These are phyloP conservation scores for Anisodus acutangulus DNA, from an alignment of 257 asterid species.

Conservation along the genomic window DNA sequence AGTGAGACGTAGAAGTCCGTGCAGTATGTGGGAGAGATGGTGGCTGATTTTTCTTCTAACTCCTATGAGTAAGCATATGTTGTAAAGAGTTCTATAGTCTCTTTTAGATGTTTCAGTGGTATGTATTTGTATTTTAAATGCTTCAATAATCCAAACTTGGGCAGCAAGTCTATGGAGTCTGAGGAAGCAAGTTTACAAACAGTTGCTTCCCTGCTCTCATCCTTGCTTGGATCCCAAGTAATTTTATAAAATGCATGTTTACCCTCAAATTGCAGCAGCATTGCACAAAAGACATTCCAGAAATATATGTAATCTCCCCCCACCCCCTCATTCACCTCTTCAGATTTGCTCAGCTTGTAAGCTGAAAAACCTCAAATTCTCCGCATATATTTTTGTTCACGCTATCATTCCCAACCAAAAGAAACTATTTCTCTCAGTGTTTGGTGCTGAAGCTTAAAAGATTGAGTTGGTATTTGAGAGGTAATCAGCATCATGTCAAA, in stretches of 20 bases:
- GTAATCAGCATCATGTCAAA: constrained; percentile 17
- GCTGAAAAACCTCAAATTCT: background rate
- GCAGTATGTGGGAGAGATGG: background rate
- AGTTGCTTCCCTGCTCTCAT: background rate
- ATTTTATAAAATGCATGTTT: constrained; percentile 12
- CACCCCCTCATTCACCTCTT: background rate
- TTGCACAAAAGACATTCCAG: background rate
- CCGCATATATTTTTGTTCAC: background rate
- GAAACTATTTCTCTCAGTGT: background rate
- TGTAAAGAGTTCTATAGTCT: background rate
- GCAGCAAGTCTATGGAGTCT: constrained; percentile 21
- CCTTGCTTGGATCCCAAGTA: constrained; percentile 6
- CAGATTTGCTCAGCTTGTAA: background rate
- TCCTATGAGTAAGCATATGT: background rate
- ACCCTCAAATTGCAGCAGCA: constrained; percentile 23
- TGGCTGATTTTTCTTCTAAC: background rate
- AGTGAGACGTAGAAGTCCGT: background rate
- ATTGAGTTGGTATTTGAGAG: background rate
- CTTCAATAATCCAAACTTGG: constrained; percentile 19
- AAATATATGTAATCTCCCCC: background rate
- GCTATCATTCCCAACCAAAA: background rate
- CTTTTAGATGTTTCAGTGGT: background rate
- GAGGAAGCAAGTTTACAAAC: constrained; percentile 23
- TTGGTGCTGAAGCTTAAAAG: background rate
- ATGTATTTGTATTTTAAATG: background rate